Evolutionary conservation across 345 rosid species (phyloP).

Genomic region (Microthlaspi erraticum): DNA sequence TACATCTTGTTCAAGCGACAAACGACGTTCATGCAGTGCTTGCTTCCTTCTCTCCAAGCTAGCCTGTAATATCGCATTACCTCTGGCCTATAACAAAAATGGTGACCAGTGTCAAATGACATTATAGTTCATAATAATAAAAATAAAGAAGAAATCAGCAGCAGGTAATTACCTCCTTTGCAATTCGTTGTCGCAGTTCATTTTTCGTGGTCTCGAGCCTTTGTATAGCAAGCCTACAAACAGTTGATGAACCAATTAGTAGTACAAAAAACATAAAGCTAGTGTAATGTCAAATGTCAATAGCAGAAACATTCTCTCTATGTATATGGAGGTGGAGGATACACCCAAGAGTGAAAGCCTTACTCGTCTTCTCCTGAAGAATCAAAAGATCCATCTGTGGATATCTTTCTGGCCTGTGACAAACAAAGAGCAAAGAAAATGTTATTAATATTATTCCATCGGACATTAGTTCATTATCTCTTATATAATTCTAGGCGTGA

Average conservation of each 20-base stretch:
- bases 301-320: conserved; percentile 6
- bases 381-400: conserved; percentile 88
- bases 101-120: conserved; percentile 26
- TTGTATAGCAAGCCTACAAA: conserved; percentile 90
- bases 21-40: conserved; percentile 96
- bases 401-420: conserved; percentile 80
- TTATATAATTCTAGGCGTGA: conserved; percentile 3
- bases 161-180: conserved; percentile 78
- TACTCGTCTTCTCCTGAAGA: conserved; percentile 99
- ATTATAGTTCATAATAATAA: conserved; percentile 11
- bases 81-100: conserved; percentile 73
- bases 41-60: conserved; percentile 98
- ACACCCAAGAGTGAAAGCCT: conserved; percentile 49
- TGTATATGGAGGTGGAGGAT: conserved; percentile 1
- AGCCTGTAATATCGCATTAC: conserved; percentile 96
- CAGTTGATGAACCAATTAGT: conserved; percentile 31
- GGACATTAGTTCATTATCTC: conserved; percentile 1
- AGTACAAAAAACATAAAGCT: conserved; percentile 12
- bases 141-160: conserved; percentile 5
- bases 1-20: conserved; percentile 99
- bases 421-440: conserved; percentile 22
- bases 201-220: conserved; percentile 94
- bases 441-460: not conserved
- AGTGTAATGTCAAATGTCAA: conserved; percentile 3
- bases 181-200: conserved; percentile 90